Base-by-base conservation (phyloP, 2,329 filamentous ascomycete genomes). In the Fusarium nurragi region DNA sequence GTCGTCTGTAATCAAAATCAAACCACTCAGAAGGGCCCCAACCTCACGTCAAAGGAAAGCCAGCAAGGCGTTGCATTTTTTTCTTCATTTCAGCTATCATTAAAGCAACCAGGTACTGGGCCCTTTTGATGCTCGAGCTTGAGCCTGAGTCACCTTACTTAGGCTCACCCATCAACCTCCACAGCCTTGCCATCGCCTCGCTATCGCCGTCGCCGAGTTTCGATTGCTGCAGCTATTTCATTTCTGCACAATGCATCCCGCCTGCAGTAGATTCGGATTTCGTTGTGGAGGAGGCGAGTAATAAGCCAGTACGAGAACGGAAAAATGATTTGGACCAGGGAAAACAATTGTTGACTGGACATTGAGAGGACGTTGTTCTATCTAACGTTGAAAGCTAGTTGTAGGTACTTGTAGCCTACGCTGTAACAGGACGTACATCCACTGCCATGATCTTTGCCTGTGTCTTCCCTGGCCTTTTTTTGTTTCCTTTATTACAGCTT, bases 1-100 rank as follows among this genome's bases (percentile, higher is more conserved):
- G 64, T 40, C 41, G 28, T 46, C 43, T 48, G 58, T 56, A 67
- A 60, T 67, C 44, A 60, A 64, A 66, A 66, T 60, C 59, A 66
- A 66, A 64, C 63, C 64, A 64, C 59, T 46, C 54, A 51, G 49
- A 61, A 43, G 28, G 44, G 32, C 22, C 46, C 55, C 45, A 66
- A 52, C 58, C 53, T 60, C 53, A 62, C 40, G 51, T 28, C 41
- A 50, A 56, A 23, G 38, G 14, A 23, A 53, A 50, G 32, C 44
- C 45, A 61, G 21, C 28, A 56, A 61, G 55, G 60, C 34, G 46
- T 50, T 64, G 55, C 61, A 41, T 41, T n/a, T 46, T 56, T 23
- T 39, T 43, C 18, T 22, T 52, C 62, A 65, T 63, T 65, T 65
- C 51, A 61, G 50, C 41, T 64, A 21, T 47, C 45, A 45, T 49